A percentile compares a stretch with the other conserved stretches of the same genome.
Conservation (phyloP, 2,329 filamentous ascomycete species). For the Neofusicoccum cordaticola region DNA sequence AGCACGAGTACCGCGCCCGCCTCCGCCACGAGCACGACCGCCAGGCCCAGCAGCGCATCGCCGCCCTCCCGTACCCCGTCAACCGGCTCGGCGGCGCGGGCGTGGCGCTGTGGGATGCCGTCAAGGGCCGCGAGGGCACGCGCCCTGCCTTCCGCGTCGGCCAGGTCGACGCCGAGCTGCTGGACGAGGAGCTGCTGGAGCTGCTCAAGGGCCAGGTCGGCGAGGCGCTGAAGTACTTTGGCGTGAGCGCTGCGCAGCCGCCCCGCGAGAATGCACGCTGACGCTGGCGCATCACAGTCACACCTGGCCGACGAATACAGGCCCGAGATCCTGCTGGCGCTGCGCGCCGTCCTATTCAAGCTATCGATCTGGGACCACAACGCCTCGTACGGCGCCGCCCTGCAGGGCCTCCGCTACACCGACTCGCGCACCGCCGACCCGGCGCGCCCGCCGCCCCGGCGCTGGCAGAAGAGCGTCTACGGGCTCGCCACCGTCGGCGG, state of each 20-base stretch:
- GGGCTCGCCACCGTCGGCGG: slow-evolving; percentile 84
- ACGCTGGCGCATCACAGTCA: slow-evolving; percentile 30
- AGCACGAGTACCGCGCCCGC: slow-evolving; percentile 61
- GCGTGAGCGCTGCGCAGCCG: slow-evolving; percentile 46
- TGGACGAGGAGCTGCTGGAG: slow-evolving; percentile 89
- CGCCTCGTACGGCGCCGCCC: slow-evolving; percentile 85
- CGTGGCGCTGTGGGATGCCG: slow-evolving; percentile 63
- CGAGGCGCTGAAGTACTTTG: slow-evolving; percentile 84
- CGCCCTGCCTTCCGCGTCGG: slow-evolving; percentile 87
- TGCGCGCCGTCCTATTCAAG: slow-evolving; percentile 85
- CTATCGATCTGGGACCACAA: slow-evolving; percentile 95
- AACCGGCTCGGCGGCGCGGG: slow-evolving; percentile 52
- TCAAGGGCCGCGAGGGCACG: slow-evolving; percentile 74
- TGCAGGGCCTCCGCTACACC: slow-evolving; percentile 88
- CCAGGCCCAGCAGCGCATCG: slow-evolving; percentile 41
- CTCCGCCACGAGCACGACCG: slow-evolving; percentile 45
- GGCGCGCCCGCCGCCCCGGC: slow-evolving; percentile 66
- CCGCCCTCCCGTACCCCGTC: slow-evolving; percentile 54
- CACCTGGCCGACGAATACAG: slow-evolving; percentile 83
- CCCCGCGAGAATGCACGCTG: too few relatives aligned
- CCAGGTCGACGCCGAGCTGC: slow-evolving; percentile 90
- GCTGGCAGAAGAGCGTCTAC: slow-evolving; percentile 79
- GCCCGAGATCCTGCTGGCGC: slow-evolving; percentile 73
- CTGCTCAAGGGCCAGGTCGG: slow-evolving; percentile 82
- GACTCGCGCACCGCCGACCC: slow-evolving; percentile 64